Percentiles rank a stretch among this genome's conserved stretches.
Conservation (phyloP, 1,139 yeast species). For the Citeromyces hawaiiensis region DNA sequence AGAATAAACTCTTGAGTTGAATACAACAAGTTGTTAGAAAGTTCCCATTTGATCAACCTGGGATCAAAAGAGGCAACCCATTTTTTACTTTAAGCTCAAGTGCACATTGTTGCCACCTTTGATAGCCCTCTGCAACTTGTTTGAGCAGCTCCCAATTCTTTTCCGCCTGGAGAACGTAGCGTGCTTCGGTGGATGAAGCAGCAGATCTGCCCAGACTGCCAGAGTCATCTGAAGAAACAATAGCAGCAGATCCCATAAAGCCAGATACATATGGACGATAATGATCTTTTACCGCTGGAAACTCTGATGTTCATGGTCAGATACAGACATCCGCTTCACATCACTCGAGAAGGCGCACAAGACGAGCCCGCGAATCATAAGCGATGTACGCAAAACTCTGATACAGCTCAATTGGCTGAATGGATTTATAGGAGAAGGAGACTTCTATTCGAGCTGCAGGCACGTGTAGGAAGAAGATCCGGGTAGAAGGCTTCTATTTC, state of each 20-base stretch:
- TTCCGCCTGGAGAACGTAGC: slow-evolving; percentile 40
- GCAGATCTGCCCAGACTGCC: slow-evolving; percentile 21
- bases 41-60: slow-evolving; percentile 18
- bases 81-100: slow-evolving; percentile 24
- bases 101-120: slow-evolving; percentile 44
- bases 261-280: slow-evolving; percentile 37
- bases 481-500: too few relatives aligned
- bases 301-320: slow-evolving; percentile 49
- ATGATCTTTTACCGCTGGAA: slow-evolving; percentile 37
- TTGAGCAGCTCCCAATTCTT: slow-evolving; percentile 39
- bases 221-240: slow-evolving; percentile 25
- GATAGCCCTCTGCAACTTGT: slow-evolving; percentile 32
- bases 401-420: neutral
- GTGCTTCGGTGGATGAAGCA: slow-evolving; percentile 42
- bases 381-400: neutral
- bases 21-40: slow-evolving; percentile 15
- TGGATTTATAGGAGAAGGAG: neutral
- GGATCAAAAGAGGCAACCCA: slow-evolving; percentile 17
- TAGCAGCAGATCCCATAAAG: slow-evolving; percentile 45
- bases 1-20: slow-evolving; percentile 24
- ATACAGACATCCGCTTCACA: slow-evolving; percentile 29
- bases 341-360: neutral
- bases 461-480: too few relatives aligned
- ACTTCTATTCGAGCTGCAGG: too few relatives aligned
- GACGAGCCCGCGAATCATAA: neutral